Percentiles rank a stretch among this genome's conserved stretches.
Evolutionary conservation across 768 basidiomycete genomes (phyloP).

Genomic region (Auriscalpium vulgare): DNA sequence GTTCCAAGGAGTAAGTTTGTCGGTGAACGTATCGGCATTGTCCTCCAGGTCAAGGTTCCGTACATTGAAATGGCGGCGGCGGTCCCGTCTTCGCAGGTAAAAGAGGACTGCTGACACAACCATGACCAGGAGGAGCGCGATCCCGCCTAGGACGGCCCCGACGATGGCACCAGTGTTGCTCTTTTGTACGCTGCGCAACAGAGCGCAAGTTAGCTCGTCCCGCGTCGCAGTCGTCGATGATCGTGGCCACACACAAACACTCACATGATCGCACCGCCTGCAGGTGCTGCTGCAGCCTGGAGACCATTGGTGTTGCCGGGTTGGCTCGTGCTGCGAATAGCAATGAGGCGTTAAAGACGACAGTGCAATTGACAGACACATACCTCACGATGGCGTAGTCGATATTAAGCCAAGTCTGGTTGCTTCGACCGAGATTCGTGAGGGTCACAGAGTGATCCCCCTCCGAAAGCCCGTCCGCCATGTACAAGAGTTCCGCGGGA

Average conservation of each 20-base stretch:
- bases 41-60: background rate
- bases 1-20: background rate
- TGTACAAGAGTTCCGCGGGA: background rate
- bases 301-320: background rate
- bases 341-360: no score
- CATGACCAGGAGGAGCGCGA: background rate
- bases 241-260: no score
- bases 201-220: no score
- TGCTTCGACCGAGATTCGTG: background rate
- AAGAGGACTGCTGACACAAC: background rate
- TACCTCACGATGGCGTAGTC: constrained; percentile 3
- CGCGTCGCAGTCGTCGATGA: no score
- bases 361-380: background rate
- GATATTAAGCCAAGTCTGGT: background rate
- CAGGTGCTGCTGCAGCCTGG: background rate
- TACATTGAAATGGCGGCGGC: background rate
- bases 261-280: no score
- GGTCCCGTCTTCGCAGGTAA: background rate
- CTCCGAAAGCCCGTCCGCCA: background rate
- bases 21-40: background rate
- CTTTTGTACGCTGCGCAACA: no score
- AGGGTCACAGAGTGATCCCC: background rate
- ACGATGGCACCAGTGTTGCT: background rate
- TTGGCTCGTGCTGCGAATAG: background rate
- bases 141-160: background rate